Evolutionary conservation across 345 rosid species (phyloP).

Genomic region (Populus tremula): DNA sequence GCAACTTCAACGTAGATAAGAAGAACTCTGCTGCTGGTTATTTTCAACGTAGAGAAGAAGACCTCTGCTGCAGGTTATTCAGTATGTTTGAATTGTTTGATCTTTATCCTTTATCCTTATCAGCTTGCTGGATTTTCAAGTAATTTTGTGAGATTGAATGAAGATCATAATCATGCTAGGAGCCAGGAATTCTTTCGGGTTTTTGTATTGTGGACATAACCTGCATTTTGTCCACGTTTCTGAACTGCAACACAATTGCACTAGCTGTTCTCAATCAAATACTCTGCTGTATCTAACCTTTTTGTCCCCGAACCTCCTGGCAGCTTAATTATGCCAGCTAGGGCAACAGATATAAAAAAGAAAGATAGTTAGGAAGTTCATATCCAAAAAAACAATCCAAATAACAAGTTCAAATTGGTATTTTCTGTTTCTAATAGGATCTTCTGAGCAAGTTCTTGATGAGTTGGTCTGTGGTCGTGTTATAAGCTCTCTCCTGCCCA

Average conservation of each 20-base stretch:
- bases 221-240: conserved; percentile 76
- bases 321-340: conserved; percentile 36
- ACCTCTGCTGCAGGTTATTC: no score
- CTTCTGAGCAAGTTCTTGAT: neutral
- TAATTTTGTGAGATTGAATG: conserved; percentile 1
- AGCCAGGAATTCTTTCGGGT: conserved; percentile 88
- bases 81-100: no score
- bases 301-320: conserved; percentile 54
- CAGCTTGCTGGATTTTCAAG: neutral
- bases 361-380: neutral
- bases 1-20: no score
- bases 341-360: neutral
- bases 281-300: conserved; percentile 66
- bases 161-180: conserved; percentile 52
- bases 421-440: neutral
- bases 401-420: neutral
- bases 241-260: conserved; percentile 84
- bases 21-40: no score
- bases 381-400: neutral
- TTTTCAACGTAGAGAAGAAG: no score
- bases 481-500: neutral
- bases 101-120: no score
- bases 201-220: conserved; percentile 84
- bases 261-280: conserved; percentile 71
- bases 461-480: neutral